A percentile compares a stretch with the other conserved stretches of the same genome.
Conservation (phyloP, 208 protist species). For the Wallacemonas sp. region DNA sequence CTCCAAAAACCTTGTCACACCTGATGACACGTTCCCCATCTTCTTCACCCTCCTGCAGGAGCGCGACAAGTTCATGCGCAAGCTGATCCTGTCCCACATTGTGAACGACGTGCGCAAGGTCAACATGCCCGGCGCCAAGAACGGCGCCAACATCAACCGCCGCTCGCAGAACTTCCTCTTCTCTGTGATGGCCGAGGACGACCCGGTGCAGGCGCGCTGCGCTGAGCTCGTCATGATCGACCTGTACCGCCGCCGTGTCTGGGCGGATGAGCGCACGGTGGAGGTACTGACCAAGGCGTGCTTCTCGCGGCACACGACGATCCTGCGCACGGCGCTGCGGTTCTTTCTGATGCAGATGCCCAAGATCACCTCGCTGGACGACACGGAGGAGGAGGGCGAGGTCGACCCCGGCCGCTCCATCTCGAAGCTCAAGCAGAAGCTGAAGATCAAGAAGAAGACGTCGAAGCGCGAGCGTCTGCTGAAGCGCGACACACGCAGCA, state of each 20-base stretch:
- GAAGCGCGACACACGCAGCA: constrained; percentile 66
- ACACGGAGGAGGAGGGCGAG: constrained; percentile 59
- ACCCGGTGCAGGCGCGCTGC: constrained; percentile 92
- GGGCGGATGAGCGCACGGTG: constrained; percentile 92
- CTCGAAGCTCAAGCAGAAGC: constrained; percentile 90
- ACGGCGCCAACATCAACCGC: constrained; percentile 92
- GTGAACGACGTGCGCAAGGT: constrained; percentile 94
- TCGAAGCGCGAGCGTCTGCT: constrained; percentile 84
- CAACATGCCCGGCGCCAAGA: constrained; percentile 87
- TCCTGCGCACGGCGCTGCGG: constrained; percentile 93
- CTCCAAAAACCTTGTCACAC: constrained; percentile 87
- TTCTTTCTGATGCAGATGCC: constrained; percentile 96
- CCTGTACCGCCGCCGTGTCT: constrained; percentile 96
- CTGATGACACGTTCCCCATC: constrained; percentile 89
- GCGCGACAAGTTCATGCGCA: constrained; percentile 93
- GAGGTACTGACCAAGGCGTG: constrained; percentile 96
- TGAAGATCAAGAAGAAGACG: constrained; percentile 94
- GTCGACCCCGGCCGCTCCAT: constrained; percentile 80
- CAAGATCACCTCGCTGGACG: constrained; percentile 77
- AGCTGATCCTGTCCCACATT: constrained; percentile 91
- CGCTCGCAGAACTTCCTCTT: constrained; percentile 96
- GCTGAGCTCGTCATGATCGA: constrained; percentile 97
- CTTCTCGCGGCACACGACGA: constrained; percentile 92
- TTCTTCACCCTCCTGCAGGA: constrained; percentile 96
- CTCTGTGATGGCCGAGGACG: constrained; percentile 92